Percentiles rank a stretch among this genome's conserved stretches.
Evolutionary conservation across 306 rosid species (phyloP).

Genomic region (Arachis stenosperma): DNA sequence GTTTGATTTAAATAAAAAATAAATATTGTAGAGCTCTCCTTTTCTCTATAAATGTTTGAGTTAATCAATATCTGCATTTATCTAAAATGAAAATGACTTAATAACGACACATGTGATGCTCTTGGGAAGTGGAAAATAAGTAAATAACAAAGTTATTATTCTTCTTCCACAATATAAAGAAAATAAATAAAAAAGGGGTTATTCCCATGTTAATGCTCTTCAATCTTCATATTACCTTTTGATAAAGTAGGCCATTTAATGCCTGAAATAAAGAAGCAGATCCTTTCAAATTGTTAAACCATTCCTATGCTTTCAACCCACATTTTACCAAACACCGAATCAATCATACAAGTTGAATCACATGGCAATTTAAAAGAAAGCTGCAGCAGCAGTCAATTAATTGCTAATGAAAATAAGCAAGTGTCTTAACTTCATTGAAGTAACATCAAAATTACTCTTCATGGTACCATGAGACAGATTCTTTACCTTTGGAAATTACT

Average conservation of each 20-base stretch:
- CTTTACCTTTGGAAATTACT: background rate
- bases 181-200: background rate
- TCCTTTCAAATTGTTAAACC: background rate
- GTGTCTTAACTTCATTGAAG: background rate
- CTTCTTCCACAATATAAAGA: background rate
- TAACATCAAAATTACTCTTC: background rate
- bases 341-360: background rate
- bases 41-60: background rate
- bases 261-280: background rate
- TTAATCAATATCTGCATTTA: background rate
- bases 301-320: background rate
- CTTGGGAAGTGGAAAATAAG: background rate
- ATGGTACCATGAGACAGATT: background rate
- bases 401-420: background rate
- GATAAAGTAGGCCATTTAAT: background rate
- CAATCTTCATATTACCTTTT: background rate
- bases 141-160: no score
- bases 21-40: background rate
- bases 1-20: background rate
- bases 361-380: background rate
- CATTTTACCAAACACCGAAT: background rate
- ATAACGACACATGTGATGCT: background rate
- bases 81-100: background rate
- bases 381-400: background rate
- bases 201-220: background rate